phyloP scores from a whole-genome alignment of 768 basidiomycete genomes.

The Leccinum obscurum region DNA sequence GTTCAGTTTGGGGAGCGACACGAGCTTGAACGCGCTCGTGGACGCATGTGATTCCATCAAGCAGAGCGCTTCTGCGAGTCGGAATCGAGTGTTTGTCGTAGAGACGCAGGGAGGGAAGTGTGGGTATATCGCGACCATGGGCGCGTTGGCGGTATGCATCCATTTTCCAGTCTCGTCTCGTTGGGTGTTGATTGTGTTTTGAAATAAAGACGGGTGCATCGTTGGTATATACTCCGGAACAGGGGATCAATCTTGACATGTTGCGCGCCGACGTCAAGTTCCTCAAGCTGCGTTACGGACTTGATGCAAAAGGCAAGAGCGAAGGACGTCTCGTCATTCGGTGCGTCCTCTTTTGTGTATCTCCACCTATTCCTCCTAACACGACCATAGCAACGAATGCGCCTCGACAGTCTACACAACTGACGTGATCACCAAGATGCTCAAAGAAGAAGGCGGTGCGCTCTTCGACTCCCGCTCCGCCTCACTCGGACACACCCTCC shows the following conservation, averaged over 20 bases:
- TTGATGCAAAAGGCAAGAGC: conserved; percentile 86
- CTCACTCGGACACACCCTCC: conserved; percentile 95
- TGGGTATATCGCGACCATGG: conserved; percentile 94
- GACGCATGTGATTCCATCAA: conserved; percentile 98
- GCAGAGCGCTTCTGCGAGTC: conserved; percentile 94
- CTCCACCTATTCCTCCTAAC: not conserved
- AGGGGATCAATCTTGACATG: conserved; percentile 80
- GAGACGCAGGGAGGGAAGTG: conserved; percentile 98
- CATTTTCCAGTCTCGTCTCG: no score
- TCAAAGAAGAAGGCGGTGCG: conserved; percentile 90
- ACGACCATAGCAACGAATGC: conserved; percentile 67
- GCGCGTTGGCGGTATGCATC: conserved; percentile 84
- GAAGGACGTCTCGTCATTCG: conserved; percentile 93
- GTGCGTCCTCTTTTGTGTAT: conserved; percentile 44
- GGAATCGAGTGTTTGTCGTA: conserved; percentile 96
- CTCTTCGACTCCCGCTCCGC: conserved; percentile 95
- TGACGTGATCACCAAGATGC: conserved; percentile 87
- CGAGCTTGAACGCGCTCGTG: conserved; percentile 95
- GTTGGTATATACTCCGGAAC: conserved; percentile 92
- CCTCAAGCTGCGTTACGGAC: conserved; percentile 78
- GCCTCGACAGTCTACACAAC: conserved; percentile 90
- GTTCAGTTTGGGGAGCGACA: conserved; percentile 93
- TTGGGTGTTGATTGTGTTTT: not conserved
- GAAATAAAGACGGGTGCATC: conserved; percentile 79
- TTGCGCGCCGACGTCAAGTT: conserved; percentile 85